Conservation (phyloP, 148 eudicot genomes). For the Hydrangea macrophylla region DNA sequence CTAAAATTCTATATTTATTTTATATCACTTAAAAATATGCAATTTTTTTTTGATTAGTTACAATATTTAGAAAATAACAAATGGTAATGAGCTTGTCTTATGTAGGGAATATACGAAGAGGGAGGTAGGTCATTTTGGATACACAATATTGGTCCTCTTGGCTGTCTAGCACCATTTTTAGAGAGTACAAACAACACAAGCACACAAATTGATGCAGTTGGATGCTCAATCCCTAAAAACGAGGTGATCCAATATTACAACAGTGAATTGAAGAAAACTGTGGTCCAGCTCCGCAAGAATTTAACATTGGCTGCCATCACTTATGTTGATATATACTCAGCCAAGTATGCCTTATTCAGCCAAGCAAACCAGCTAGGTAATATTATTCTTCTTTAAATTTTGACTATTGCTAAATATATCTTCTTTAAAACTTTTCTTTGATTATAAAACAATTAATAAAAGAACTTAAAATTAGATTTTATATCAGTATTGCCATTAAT, state of each 20-base stretch:
- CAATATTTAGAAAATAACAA: no score
- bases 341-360: slow-evolving; percentile 62
- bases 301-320: slow-evolving; percentile 62
- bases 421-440: no score
- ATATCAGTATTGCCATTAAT: no score
- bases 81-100: no score
- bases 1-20: no score
- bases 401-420: not conserved
- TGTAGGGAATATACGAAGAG: slow-evolving; percentile 50
- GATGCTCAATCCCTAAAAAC: slow-evolving; percentile 61
- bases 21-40: no score
- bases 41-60: not conserved
- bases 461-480: no score
- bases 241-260: slow-evolving; percentile 71
- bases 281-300: slow-evolving; percentile 45
- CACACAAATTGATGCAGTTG: slow-evolving; percentile 51
- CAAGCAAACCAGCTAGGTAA: slow-evolving; percentile 53
- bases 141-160: slow-evolving; percentile 90
- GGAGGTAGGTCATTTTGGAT: slow-evolving; percentile 94
- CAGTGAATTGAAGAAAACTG: slow-evolving; percentile 43
- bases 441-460: no score
- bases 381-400: not conserved
- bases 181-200: slow-evolving; percentile 43
- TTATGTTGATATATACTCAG: slow-evolving; percentile 74
- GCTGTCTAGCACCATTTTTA: slow-evolving; percentile 74